A percentile compares a stretch with the other conserved stretches of the same genome.
These are phyloP conservation scores for Ceratocystis papillata DNA, from an alignment of 2,329 filamentous ascomycete species.

Conservation along the genomic window DNA sequence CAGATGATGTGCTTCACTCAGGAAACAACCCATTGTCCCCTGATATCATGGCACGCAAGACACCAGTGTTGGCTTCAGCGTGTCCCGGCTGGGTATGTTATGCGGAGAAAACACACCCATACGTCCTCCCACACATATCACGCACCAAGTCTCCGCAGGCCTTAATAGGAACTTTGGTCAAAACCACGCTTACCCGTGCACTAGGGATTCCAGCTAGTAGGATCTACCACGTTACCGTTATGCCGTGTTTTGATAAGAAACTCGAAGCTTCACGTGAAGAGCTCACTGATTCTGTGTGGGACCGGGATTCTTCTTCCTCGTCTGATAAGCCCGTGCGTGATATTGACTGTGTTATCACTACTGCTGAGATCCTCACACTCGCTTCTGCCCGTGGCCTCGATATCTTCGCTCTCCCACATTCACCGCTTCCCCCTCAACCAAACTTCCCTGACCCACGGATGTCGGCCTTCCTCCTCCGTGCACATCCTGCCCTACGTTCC, in stretches of 20 bases:
- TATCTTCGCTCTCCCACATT: constrained; percentile 49
- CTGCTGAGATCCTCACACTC: constrained; percentile 84
- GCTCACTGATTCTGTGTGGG: constrained; percentile 71
- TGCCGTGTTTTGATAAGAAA: constrained; percentile 99
- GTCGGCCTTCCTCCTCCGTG: constrained; percentile 62
- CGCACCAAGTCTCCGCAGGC: constrained; percentile 90
- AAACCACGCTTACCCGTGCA: constrained; percentile 66
- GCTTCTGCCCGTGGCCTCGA: constrained; percentile 68
- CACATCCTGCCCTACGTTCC: constrained; percentile 30
- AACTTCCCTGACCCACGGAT: constrained; percentile 65
- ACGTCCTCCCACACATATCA: constrained; percentile 83
- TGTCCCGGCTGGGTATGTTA: constrained; percentile 99
- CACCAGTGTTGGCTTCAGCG: constrained; percentile 69
- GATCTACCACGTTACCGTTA: constrained; percentile 91
- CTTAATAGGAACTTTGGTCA: constrained; percentile 77
- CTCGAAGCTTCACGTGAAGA: constrained; percentile 90
- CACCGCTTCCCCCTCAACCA: constrained; percentile 36
- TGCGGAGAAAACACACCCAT: constrained; percentile 92
- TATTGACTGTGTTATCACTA: constrained; percentile 96
- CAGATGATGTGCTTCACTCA: constrained; percentile 52
- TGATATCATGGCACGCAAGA: constrained; percentile 28
- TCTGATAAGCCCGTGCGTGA: constrained; percentile 57
- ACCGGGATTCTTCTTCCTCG: constrained; percentile 26
- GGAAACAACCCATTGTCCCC: neutral
- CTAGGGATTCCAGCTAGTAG: constrained; percentile 62